Base-by-base conservation (phyloP, 2,329 filamentous ascomycete genomes). In the Ophiostoma tasmaniense region DNA sequence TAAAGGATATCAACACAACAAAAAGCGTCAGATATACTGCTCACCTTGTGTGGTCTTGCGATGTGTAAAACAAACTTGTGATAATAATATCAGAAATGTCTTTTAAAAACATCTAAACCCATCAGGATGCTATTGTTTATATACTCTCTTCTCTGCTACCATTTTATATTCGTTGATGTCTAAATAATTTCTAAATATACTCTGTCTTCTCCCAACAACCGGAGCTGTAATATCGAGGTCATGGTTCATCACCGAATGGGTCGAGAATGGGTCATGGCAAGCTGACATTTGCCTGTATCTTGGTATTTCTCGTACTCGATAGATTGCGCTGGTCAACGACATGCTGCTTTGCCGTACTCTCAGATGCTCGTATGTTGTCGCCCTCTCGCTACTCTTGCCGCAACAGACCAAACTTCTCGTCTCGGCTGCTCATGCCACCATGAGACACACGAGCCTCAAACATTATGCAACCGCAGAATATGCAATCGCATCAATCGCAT, bases 191-290 rank as follows among this genome's bases (percentile, higher is more conserved):
- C 42, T 45, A 45, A 45, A 45, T 45, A 45, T 45, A 45, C 20
- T 45, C 42, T 6, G 17, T 45, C 42, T 45, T 1, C 37, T 39
- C 37, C 37, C 42, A 45, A 20, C 42, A 45, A 45, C 17, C 20
- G 42, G 42, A 55, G 50, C 22, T 55, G 50, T 55, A 55, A 55
- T 55, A 61, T 66, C 17, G 30, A 35, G 55, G 22, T 61, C 45
- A 42, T 69, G 65, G 59, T 66, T 66, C 35, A 66, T 66, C 64
- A 61, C 59, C 67, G 25, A 39, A 50, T 33, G 55, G 13, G 67
- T 33, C 67, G 59, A 64, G 25, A 39, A 50, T 45, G 55, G 13
- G 67, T 33, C 67, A 66, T 50, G 67, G 35, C 35, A 62, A 68
- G 67, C 67, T 66, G 67, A 62, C 39, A 3, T 42, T 59, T 14